Base-by-base conservation (phyloP, 1,284 basidiomycete species). In the Leccinum fallax region DNA sequence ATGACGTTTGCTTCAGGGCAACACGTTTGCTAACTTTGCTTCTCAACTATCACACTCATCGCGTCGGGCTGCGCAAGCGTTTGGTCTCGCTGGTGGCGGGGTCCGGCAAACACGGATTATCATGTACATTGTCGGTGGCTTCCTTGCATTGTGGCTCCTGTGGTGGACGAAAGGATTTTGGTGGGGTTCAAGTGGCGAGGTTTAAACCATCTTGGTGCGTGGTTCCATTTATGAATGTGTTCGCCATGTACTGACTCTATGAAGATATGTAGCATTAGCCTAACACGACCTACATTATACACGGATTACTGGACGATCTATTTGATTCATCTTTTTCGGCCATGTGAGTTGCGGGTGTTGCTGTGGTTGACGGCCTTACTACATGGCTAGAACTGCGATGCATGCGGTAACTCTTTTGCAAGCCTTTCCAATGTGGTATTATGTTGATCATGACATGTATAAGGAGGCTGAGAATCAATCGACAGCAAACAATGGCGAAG, bases 31-130 rank as follows among this genome's bases (percentile, higher is more conserved):
- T 15, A 84, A 84, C 2, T 88, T 93, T 65, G 84, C 84, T 19
- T 76, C 78, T 19, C 82, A 85, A 0, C 77, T 93, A 28, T 77
- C 83, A 1, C 83, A 88, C 65, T 86, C 88, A 2, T 86, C 87
- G 16, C 82, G 83, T 63, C 83, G 86, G 52, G 87, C 87, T 15
- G 83, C 82, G 28, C 84, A 89, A 63, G 88, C 88, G 1, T 92
- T 92, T 67, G 90, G 90, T 24, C 66, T 74, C 11, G 77, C 86
- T 38, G 83, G 83, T 38, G 87, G 88, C 3, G 82, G 86, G 11
- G 78, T 90, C 40, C 87, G 86, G 73, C 85, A 86, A 56, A 88
- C 83, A 77, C 80, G 88, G 49, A 83, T 89, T 52, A 89, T 87
- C 8, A 74, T 85, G 60, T 83, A 85, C 53, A 78, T 88, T 32